A percentile compares a stretch with the other conserved stretches of the same genome.
These are phyloP conservation scores for Aspergillus nomiae DNA, from an alignment of 2,329 filamentous ascomycete genomes.

Conservation along the genomic window DNA sequence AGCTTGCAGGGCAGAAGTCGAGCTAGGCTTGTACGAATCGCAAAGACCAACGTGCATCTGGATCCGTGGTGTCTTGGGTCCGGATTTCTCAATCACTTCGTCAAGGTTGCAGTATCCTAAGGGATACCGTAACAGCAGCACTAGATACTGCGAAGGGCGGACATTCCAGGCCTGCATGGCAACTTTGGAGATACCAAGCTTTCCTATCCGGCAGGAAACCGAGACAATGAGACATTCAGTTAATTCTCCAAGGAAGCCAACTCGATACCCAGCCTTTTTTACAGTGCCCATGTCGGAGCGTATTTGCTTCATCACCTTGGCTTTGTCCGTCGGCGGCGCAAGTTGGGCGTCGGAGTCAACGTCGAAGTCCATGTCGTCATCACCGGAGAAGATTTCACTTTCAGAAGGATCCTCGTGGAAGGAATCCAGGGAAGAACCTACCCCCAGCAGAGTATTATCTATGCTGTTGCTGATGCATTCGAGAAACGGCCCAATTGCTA, in stretches of 20 bases:
- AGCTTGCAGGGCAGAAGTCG: slow-evolving; percentile 54
- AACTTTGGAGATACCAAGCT: slow-evolving; percentile 73
- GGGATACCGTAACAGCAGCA: slow-evolving; percentile 69
- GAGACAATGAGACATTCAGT: slow-evolving; percentile 59
- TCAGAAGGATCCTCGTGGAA: not conserved
- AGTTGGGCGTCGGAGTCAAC: slow-evolving; percentile 8
- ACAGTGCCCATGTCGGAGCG: slow-evolving; percentile 62
- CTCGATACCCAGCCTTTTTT: slow-evolving; percentile 68
- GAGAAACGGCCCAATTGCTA: slow-evolving; percentile 50
- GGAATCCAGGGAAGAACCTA: slow-evolving; percentile 12
- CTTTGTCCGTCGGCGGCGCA: not conserved
- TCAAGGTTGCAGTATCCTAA: slow-evolving; percentile 64
- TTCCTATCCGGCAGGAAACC: slow-evolving; percentile 68
- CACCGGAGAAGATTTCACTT: slow-evolving; percentile 22
- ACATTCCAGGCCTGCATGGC: slow-evolving; percentile 78
- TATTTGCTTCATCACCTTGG: slow-evolving; percentile 37
- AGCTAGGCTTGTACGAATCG: slow-evolving; percentile 69
- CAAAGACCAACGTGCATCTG: slow-evolving; percentile 71
- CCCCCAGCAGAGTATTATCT: slow-evolving; percentile 11
- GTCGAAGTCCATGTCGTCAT: slow-evolving; percentile 32
- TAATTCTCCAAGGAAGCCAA: slow-evolving; percentile 63
- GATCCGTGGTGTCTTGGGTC: slow-evolving; percentile 23
- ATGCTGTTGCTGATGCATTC: slow-evolving; percentile 12
- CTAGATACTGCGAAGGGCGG: slow-evolving; percentile 65
- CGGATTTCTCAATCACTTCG: slow-evolving; percentile 38